Conservation (phyloP, 2,329 filamentous ascomycete species). For the Helminthosporium solani region DNA sequence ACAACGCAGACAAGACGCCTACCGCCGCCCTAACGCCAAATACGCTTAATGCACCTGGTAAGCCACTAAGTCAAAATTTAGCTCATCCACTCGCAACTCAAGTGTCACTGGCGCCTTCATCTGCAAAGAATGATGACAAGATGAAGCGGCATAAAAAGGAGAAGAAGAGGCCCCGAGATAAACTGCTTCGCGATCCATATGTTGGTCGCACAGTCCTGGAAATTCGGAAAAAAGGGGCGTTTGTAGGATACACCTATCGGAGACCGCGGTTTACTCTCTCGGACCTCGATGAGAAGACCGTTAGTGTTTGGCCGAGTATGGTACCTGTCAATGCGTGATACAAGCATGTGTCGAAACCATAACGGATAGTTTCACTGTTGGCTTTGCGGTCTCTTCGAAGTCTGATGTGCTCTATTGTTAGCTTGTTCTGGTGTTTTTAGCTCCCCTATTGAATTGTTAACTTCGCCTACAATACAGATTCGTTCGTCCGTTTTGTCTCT, state of each 20-base stretch:
- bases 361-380: neutral
- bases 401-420: neutral
- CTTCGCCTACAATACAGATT: too few relatives aligned
- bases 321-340: constrained; percentile 10
- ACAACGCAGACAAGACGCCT: neutral
- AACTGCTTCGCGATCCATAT: constrained; percentile 71
- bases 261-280: constrained; percentile 45
- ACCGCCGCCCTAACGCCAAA: neutral
- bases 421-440: neutral
- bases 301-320: constrained; percentile 3
- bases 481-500: too few relatives aligned
- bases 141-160: constrained; percentile 60
- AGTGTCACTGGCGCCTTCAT: neutral
- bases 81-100: neutral
- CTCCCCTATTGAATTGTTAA: neutral
- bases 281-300: constrained; percentile 26
- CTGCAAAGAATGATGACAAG: constrained; percentile 6
- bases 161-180: constrained; percentile 79
- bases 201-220: constrained; percentile 70
- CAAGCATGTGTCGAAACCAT: neutral
- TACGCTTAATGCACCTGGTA: neutral
- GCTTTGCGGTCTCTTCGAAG: neutral
- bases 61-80: neutral
- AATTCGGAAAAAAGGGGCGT: constrained; percentile 77
- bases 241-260: constrained; percentile 86